These are phyloP conservation scores for Narthecium ossifragum DNA, from an alignment of 106 monocot genomes.

Conservation along the genomic window DNA sequence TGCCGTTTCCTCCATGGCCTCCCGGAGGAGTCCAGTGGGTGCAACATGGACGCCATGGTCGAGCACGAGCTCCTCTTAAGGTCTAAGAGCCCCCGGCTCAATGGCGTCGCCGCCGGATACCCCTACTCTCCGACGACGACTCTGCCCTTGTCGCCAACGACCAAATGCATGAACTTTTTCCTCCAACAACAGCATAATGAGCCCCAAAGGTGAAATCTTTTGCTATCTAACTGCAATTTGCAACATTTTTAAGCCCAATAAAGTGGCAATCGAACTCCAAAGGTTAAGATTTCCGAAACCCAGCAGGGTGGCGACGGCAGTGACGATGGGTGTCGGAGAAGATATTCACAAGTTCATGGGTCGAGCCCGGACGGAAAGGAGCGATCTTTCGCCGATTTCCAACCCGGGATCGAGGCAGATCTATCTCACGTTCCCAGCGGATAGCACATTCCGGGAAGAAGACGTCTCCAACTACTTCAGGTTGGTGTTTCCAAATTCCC, in stretches of 20 bases:
- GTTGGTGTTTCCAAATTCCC: slow-evolving; percentile 5
- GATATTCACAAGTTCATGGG: slow-evolving; percentile 57
- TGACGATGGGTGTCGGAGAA: slow-evolving; percentile 43
- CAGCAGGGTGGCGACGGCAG: slow-evolving; percentile 45
- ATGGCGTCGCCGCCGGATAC: slow-evolving; percentile 15
- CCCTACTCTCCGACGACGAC: slow-evolving; percentile 47
- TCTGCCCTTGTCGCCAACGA: slow-evolving; percentile 29
- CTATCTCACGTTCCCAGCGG: slow-evolving; percentile 90
- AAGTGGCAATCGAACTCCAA: too few species aligned
- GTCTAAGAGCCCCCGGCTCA: slow-evolving; percentile 63
- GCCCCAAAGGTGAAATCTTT: slow-evolving; percentile 43
- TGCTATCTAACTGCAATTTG: not conserved
- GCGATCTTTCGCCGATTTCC: slow-evolving; percentile 42
- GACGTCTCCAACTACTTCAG: slow-evolving; percentile 95
- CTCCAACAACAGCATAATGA: too few species aligned
- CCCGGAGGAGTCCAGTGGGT: slow-evolving; percentile 32
- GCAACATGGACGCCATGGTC: slow-evolving; percentile 42
- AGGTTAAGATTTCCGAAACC: too few species aligned
- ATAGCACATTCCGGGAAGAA: slow-evolving; percentile 91
- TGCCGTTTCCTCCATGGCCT: slow-evolving; percentile 74
- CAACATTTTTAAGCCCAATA: too few species aligned
- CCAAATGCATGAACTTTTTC: slow-evolving; percentile 51
- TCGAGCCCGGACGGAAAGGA: slow-evolving; percentile 47
- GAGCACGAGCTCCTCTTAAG: slow-evolving; percentile 70
- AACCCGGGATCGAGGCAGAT: slow-evolving; percentile 90